Evolutionary conservation across 345 rosid species (phyloP), one percentile per base, ranked within the genome.

Genomic region (Excoecaria cochinchinensis): DNA sequence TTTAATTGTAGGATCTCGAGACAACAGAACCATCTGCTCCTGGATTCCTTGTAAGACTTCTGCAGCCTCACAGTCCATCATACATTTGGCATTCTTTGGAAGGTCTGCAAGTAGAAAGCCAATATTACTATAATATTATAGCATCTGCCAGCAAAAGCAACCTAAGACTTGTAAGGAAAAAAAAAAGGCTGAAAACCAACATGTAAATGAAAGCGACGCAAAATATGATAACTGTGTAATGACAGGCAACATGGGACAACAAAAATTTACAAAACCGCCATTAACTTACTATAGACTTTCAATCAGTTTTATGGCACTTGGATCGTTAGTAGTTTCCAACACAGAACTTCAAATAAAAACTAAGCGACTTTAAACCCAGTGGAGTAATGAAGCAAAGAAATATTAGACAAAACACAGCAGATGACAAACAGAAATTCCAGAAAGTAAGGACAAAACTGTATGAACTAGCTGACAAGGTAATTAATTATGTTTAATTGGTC

Each of bases 51-150:
- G 83, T 58, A 95, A 85, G 72, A 89, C 77, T 71, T 79, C 71
- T 72, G 91, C 85, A 76, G 94, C 98, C 83, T 95, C 99, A 83
- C 94, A 86, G 70, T 95, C 93, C 97, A 90, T 90, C 79, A 95
- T 9, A 82, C 94, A 93, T 81, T 83, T 83, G 59, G 86, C 89
- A 80, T 84, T 82, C 77, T 83, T 84, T n/a, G 94, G 96, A 80
- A 95, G 90, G 67, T 95, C 99, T 93, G 84, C 48, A 67, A 21
- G 47, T 36, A 24, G 42, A 53, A n/a, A 56, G 46, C 47, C 48
- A 50, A 55, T 11, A 55, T 46, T 40, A 40, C 60, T 3, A 56
- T 8, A 7, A 48, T 50, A 31, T 31, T 24, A 64, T 31, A 8
- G 7, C 36, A 21, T 25, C 55, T 8, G 40, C 7, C 8, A 50